Evolutionary conservation across 352 stramenopile genomes (phyloP).

Genomic region (Pythium apleroticum): DNA sequence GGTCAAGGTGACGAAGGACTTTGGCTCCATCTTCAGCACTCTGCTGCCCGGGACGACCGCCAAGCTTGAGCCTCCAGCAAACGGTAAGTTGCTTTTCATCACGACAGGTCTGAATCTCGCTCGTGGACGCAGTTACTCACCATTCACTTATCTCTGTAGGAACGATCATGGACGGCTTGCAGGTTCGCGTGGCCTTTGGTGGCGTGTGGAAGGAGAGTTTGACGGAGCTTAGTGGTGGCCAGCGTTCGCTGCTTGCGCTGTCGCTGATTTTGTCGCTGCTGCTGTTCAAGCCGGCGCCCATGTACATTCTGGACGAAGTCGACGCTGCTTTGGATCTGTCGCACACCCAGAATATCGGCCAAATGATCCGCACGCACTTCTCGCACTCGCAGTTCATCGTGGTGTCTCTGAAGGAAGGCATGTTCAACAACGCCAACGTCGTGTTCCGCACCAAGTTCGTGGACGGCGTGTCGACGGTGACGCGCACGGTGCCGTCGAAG

Average conservation of each 20-base stretch:
- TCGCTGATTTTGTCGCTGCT: conserved; percentile 98
- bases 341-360: conserved; percentile 99
- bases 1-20: conserved; percentile 99
- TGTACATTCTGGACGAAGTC: conserved; percentile 99
- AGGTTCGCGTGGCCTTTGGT: conserved; percentile 99
- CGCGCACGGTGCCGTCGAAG: conserved; percentile 88
- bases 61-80: conserved; percentile 97
- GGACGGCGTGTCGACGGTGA: conserved; percentile 99
- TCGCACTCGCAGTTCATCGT: conserved; percentile 99
- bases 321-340: conserved; percentile 98
- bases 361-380: conserved; percentile 99
- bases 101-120: no score
- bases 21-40: conserved; percentile 99
- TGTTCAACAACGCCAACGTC: conserved; percentile 99
- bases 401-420: conserved; percentile 99
- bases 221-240: conserved; percentile 98
- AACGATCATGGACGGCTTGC: conserved; percentile 92
- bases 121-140: neutral
- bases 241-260: conserved; percentile 98
- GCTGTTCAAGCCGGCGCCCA: conserved; percentile 99
- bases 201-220: conserved; percentile 99
- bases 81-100: conserved; percentile 45
- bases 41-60: conserved; percentile 96
- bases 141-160: conserved; percentile 30
- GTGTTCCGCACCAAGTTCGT: conserved; percentile 99